A percentile compares a stretch with the other conserved stretches of the same genome.
Evolutionary conservation across 176 grass and related monocot species (phyloP).

Genomic region (Ampelocalamus luodianensis): DNA sequence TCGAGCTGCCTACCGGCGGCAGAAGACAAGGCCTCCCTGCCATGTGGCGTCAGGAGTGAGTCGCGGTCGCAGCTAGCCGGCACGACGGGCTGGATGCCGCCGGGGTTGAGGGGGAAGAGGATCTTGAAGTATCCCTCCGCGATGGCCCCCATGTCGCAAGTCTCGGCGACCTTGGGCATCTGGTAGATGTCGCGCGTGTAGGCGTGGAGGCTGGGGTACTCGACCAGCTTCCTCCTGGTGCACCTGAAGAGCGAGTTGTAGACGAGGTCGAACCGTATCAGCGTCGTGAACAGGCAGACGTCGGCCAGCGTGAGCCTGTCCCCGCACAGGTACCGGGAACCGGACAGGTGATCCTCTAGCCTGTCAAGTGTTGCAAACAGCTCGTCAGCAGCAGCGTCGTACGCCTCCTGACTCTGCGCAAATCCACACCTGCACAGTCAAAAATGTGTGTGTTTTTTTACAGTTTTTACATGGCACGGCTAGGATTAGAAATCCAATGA

Average conservation of each 20-base stretch:
- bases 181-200: slow-evolving; percentile 92
- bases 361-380: slow-evolving; percentile 70
- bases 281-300: slow-evolving; percentile 93
- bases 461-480: not conserved
- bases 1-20: slow-evolving; percentile 30
- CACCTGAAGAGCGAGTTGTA: slow-evolving; percentile 93
- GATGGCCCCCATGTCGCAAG: slow-evolving; percentile 83
- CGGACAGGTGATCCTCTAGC: slow-evolving; percentile 70
- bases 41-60: slow-evolving; percentile 61
- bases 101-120: slow-evolving; percentile 85
- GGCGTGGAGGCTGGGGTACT: slow-evolving; percentile 81
- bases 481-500: not conserved
- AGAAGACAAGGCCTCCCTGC: slow-evolving; percentile 61
- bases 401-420: slow-evolving; percentile 89
- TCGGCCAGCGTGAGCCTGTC: slow-evolving; percentile 72
- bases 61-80: slow-evolving; percentile 60
- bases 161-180: slow-evolving; percentile 72
- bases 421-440: slow-evolving; percentile 69
- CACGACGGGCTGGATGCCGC: slow-evolving; percentile 66
- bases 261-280: slow-evolving; percentile 81
- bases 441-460: not conserved
- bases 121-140: slow-evolving; percentile 81
- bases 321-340: slow-evolving; percentile 75
- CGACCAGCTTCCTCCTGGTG: slow-evolving; percentile 76
- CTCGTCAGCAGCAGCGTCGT: slow-evolving; percentile 66